A percentile compares a stretch with the other conserved stretches of the same genome.
Evolutionary conservation across 2,329 filamentous ascomycete species (phyloP).

Genomic region (Leptosphaerulina australis): DNA sequence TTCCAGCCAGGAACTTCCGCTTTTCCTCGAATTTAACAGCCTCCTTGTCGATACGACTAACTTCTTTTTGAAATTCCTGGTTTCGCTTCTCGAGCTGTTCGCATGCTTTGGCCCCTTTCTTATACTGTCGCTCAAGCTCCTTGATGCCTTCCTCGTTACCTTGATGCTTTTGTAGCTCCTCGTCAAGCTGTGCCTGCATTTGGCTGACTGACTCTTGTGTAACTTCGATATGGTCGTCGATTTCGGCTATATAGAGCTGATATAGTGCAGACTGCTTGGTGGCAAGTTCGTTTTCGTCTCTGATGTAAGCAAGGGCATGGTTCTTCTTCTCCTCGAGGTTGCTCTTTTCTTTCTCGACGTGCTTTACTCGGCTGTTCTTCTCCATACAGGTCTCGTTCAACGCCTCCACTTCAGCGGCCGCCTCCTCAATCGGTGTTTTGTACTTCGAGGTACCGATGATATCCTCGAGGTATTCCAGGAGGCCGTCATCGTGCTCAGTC

Average conservation of each 20-base stretch:
- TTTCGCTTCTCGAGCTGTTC: slow-evolving; percentile 82
- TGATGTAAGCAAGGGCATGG: slow-evolving; percentile 85
- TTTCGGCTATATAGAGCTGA: slow-evolving; percentile 88
- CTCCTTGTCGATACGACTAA: slow-evolving; percentile 93
- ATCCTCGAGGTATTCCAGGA: slow-evolving; percentile 95
- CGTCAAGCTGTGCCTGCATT: slow-evolving; percentile 83
- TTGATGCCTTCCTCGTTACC: slow-evolving; percentile 91
- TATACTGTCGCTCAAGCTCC: slow-evolving; percentile 82
- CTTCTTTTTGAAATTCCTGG: slow-evolving; percentile 80
- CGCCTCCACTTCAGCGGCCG: slow-evolving; percentile 84
- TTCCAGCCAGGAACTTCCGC: slow-evolving; percentile 87
- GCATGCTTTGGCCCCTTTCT: slow-evolving; percentile 80
- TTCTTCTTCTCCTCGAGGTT: slow-evolving; percentile 95
- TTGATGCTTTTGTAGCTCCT: slow-evolving; percentile 88
- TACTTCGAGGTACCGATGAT: slow-evolving; percentile 99
- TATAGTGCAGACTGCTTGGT: slow-evolving; percentile 91
- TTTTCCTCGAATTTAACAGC: slow-evolving; percentile 98
- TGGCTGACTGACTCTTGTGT: slow-evolving; percentile 90
- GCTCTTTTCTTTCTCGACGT: slow-evolving; percentile 97
- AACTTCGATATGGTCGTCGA: slow-evolving; percentile 84
- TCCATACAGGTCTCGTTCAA: slow-evolving; percentile 95
- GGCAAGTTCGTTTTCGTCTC: slow-evolving; percentile 89
- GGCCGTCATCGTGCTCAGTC: slow-evolving; percentile 93
- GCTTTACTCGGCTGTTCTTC: slow-evolving; percentile 93
- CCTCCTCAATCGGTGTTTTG: slow-evolving; percentile 95